Percentiles rank a stretch among this genome's conserved stretches.
Conservation (phyloP, 257 asterid genomes). For the Marsdenia floribunda region DNA sequence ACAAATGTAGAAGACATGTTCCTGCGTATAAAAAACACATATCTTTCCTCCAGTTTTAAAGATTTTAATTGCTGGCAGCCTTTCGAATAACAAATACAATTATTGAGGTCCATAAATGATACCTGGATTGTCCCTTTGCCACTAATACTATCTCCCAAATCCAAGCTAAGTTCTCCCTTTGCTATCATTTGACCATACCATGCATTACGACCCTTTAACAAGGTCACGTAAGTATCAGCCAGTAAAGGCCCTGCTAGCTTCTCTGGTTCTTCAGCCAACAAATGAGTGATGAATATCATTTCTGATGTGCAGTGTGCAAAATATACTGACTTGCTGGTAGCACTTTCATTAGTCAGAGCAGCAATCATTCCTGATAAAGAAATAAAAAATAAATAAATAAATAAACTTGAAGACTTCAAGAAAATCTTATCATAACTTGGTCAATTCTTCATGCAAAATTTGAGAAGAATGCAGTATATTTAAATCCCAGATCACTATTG, state of each 20-base stretch:
- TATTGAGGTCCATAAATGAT: not conserved
- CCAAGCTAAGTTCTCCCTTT: slow-evolving; percentile 68
- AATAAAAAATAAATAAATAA: not conserved
- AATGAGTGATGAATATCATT: slow-evolving; percentile 84
- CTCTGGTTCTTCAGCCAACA: slow-evolving; percentile 81
- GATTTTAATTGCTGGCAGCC: not conserved
- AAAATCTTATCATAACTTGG: not conserved
- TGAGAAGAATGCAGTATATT: not conserved
- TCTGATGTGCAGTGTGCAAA: slow-evolving; percentile 93
- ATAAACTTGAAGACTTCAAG: not conserved
- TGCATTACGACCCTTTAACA: slow-evolving; percentile 83
- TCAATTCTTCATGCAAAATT: not conserved
- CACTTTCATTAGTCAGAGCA: slow-evolving; percentile 86
- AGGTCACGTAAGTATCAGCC: slow-evolving; percentile 81
- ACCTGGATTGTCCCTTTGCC: slow-evolving; percentile 98
- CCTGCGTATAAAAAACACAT: not conserved
- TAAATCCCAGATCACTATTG: not conserved
- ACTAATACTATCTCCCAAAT: slow-evolving; percentile 83
- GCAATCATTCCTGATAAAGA: slow-evolving; percentile 71
- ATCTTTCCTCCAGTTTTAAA: not conserved
- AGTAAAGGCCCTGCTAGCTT: slow-evolving; percentile 91
- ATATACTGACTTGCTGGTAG: slow-evolving; percentile 87
- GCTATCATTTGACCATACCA: slow-evolving; percentile 97
- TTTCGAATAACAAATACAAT: not conserved
- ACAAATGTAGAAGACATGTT: no score